Conservation (phyloP, 2,329 filamentous ascomycete species). For the Ceratocystis cubensis region DNA sequence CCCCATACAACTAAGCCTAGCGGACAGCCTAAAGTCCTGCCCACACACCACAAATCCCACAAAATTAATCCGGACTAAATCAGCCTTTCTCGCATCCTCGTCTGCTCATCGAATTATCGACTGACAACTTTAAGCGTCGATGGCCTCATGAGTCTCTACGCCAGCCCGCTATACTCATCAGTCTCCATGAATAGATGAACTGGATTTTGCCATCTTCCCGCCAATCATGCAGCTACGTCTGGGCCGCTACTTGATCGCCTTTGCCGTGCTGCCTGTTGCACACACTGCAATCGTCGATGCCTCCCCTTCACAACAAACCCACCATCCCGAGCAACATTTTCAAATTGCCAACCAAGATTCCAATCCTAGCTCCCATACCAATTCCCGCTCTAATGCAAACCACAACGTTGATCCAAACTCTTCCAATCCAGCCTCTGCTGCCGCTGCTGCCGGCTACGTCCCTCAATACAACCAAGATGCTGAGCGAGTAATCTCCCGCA, state of each 20-base stretch:
- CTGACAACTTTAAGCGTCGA: constrained; percentile 15
- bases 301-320: constrained; percentile 17
- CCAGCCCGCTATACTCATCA: constrained; percentile 12
- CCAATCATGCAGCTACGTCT: constrained; percentile 21
- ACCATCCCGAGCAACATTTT: constrained; percentile 11
- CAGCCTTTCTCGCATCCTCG: background rate
- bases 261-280: constrained; percentile 21
- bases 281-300: constrained; percentile 20
- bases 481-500: constrained; percentile 12
- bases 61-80: constrained; percentile 5
- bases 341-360: background rate
- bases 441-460: constrained; percentile 21
- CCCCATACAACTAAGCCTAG: background rate
- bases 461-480: constrained; percentile 11
- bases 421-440: constrained; percentile 4
- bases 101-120: background rate
- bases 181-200: constrained; percentile 20
- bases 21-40: background rate
- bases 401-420: background rate
- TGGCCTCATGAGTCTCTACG: constrained; percentile 21
- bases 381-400: background rate
- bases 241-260: constrained; percentile 20
- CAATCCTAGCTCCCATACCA: background rate
- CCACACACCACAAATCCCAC: constrained; percentile 1
- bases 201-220: constrained; percentile 11